Percentiles rank a stretch among this genome's conserved stretches.
These are phyloP conservation scores for Solanum dulcamara DNA, from an alignment of 257 asterid genomes.

Conservation along the genomic window DNA sequence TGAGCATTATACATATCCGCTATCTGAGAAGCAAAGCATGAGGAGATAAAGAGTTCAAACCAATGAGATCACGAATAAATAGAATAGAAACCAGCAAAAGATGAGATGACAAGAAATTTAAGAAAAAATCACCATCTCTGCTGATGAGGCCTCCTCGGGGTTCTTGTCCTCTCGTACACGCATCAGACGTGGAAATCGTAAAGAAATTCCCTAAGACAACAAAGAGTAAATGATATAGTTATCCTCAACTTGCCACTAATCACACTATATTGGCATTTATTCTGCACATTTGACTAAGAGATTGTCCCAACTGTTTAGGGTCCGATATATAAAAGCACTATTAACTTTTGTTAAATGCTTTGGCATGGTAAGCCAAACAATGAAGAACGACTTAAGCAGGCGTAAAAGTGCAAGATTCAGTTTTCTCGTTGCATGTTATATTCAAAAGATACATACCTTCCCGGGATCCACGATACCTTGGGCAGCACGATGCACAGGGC, in stretches of 20 bases:
- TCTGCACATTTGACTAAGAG: not conserved
- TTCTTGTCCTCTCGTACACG: constrained; percentile 82
- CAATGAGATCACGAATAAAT: not conserved
- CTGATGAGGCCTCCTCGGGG: constrained; percentile 81
- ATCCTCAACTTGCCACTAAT: not conserved
- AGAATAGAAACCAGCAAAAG: not conserved
- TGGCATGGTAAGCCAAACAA: not conserved
- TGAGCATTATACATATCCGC: constrained; percentile 77
- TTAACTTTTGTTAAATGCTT: not conserved
- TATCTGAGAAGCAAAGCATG: constrained; percentile 28
- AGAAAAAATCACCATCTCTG: constrained; percentile 57
- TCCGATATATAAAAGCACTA: not conserved
- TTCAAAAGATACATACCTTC: constrained; percentile 37
- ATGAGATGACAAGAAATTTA: not conserved
- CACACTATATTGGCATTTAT: not conserved
- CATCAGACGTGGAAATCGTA: constrained; percentile 78
- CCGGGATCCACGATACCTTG: constrained; percentile 65
- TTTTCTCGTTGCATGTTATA: not conserved
- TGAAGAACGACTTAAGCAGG: not conserved
- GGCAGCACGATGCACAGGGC: constrained; percentile 97
- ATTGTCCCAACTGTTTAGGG: not conserved
- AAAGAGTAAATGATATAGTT: constrained; percentile 9
- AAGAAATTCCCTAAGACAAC: constrained; percentile 64
- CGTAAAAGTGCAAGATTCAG: not conserved
- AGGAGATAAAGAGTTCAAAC: not conserved